Evolutionary conservation across 805 yeast species (phyloP).

Genomic region (Phaffomyces thermotolerans): DNA sequence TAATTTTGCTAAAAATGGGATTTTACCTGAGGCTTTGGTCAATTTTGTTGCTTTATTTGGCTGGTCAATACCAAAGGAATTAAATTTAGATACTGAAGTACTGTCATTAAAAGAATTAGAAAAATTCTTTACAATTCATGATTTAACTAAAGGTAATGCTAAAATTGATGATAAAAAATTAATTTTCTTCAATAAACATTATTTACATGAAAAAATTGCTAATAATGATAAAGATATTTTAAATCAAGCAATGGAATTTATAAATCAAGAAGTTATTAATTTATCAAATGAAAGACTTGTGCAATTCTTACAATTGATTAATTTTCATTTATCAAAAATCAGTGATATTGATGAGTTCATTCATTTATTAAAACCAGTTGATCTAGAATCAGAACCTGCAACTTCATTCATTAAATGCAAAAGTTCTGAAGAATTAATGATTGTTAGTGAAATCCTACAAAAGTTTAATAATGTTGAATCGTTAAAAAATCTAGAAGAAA

Average conservation of each 20-base stretch:
- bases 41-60: conserved; percentile 90
- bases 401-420: neutral
- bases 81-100: conserved; percentile 47
- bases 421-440: conserved; percentile 12
- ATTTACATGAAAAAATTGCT: conserved; percentile 40
- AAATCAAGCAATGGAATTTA: conserved; percentile 21
- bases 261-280: conserved; percentile 10
- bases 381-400: conserved; percentile 18
- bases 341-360: conserved; percentile 45
- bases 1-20: conserved; percentile 50
- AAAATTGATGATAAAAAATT: conserved; percentile 80
- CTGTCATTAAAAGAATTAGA: conserved; percentile 46
- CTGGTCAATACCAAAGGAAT: conserved; percentile 75
- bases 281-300: conserved; percentile 28
- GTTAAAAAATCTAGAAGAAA: conserved; percentile 2
- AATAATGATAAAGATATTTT: conserved; percentile 33
- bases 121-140: conserved; percentile 51
- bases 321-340: conserved; percentile 44
- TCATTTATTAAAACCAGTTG: conserved; percentile 37
- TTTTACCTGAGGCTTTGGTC: conserved; percentile 78
- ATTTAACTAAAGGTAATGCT: conserved; percentile 88
- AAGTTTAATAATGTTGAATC: conserved; percentile 8
- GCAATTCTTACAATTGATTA: conserved; percentile 36
- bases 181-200: conserved; percentile 67
- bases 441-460: conserved; percentile 11